Base-by-base conservation (phyloP, 148 eudicot genomes). In the Selenicereus undatus region DNA sequence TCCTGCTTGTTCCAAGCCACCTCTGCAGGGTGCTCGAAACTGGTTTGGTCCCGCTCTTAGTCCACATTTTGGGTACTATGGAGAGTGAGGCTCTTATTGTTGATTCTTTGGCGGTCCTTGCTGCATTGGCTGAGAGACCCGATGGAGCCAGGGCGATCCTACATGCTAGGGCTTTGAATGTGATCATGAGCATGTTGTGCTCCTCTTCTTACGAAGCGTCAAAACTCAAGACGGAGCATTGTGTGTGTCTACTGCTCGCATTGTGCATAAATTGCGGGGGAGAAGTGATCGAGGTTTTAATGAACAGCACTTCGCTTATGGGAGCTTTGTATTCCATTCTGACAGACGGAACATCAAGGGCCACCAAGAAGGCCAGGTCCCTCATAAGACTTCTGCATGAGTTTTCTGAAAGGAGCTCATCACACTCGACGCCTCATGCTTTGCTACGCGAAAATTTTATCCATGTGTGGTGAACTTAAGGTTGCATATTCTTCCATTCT, bases 251-350 rank as follows among this genome's bases (percentile, higher is more conserved):
- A 81, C 80, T 96, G 81, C 91, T 91, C 7, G 79, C 90, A 10
- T 65, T 96, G 87, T 90, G 95, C 76, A 60, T 75, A 45, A 83
- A 92, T 71, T 88, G 93, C 8, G 91, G 93, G 27, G 84, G 76
- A 72, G 93, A 92, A 73, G 99, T 88, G 89, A 90, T 93, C 86
- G 89, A 79, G 2, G 80, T 93, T 91, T 90, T 96, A 88, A 91
- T 85, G 35, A 89, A 85, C 90, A 86, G 90, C 91, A 84, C 86
- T 30, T 85, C 91, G 79, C 87, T 93, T 0, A 93, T 91, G 90
- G 87, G 84, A 73, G 81, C 81, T 29, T 80, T 96, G 73, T 93
- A 93, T 79, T 82, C 93, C 24, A 76, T 92, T 29, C 82, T 92
- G 17, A 70, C 90, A 0, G 89, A 86, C 20, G 99, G 98, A 21